Conservation (phyloP, 495 filamentous ascomycete species). For the Evansstolkia leycettana region DNA sequence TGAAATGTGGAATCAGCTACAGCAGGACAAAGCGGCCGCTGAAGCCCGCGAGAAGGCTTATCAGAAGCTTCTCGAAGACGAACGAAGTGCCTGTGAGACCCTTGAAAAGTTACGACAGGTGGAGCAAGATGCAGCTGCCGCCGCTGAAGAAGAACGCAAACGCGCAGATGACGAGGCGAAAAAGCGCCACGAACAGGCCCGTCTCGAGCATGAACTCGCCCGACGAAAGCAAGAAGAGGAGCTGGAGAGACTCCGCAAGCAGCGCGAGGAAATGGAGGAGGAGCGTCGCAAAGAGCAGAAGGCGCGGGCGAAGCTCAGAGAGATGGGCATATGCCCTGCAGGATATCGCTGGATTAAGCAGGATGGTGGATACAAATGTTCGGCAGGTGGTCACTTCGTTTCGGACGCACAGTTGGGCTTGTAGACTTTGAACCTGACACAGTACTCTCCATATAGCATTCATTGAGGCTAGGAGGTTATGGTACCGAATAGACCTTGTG, state of each 20-base stretch:
- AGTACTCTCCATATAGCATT: no score
- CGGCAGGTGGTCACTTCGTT: neutral
- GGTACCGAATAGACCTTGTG: no score
- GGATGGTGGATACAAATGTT: neutral
- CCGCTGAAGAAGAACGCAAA: constrained; percentile 4
- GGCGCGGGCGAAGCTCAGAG: constrained; percentile 1
- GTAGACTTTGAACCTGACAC: no score
- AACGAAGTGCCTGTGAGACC: constrained; percentile 11
- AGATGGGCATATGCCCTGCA: neutral
- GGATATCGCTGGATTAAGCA: constrained; percentile 1
- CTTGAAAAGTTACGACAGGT: constrained; percentile 9
- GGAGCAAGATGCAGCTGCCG: constrained; percentile 7
- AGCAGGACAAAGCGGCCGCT: constrained; percentile 27
- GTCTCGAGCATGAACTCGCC: constrained; percentile 17
- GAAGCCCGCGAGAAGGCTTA: constrained; percentile 6
- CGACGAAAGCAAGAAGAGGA: constrained; percentile 18
- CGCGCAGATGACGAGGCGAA: constrained; percentile 12
- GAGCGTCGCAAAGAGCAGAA: constrained; percentile 23
- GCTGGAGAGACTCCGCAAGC: constrained; percentile 12
- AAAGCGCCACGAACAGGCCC: constrained; percentile 20
- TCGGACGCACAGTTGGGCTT: neutral
- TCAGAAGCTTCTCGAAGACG: constrained; percentile 1
- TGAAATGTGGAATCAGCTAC: constrained; percentile 43
- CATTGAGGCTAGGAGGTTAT: no score
- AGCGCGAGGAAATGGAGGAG: constrained; percentile 11